These are phyloP conservation scores for Leccinum subrobustum DNA, from an alignment of 1,284 basidiomycete genomes.

Conservation along the genomic window DNA sequence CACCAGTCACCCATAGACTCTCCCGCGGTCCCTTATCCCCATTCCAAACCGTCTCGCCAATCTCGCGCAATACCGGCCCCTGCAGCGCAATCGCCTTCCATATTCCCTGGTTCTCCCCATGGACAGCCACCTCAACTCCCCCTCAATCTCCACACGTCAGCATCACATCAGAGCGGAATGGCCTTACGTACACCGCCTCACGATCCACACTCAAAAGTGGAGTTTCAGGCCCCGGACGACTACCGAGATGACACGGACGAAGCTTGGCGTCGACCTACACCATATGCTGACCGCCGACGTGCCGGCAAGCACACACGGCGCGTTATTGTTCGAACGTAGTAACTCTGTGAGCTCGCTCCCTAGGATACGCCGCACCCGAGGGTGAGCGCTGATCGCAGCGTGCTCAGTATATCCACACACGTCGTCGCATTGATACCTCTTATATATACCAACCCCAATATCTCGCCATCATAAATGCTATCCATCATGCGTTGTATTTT, in stretches of 20 bases:
- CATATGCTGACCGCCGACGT: constrained; percentile 62
- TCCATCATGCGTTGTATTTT: constrained; percentile 25
- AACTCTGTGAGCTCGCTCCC: constrained; percentile 21
- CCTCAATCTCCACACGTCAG: constrained; percentile 41
- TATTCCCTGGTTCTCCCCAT: constrained; percentile 33
- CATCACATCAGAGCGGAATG: constrained; percentile 35
- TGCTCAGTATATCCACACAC: constrained; percentile 1
- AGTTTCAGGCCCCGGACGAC: constrained; percentile 43
- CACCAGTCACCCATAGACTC: constrained; percentile 30
- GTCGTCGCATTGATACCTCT: constrained; percentile 24
- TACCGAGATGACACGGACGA: constrained; percentile 54
- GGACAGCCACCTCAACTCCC: constrained; percentile 38
- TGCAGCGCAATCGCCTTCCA: constrained; percentile 25
- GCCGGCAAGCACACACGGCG: constrained; percentile 73
- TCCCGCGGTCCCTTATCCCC: constrained; percentile 14
- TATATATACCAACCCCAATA: constrained; percentile 22
- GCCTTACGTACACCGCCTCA: constrained; percentile 47
- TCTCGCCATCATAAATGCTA: constrained; percentile 23
- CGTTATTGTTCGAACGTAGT: constrained; percentile 54
- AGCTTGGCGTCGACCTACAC: constrained; percentile 64
- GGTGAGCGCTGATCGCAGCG: not conserved
- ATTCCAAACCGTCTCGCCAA: constrained; percentile 26
- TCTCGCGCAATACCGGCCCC: constrained; percentile 25
- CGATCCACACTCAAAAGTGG: constrained; percentile 39
- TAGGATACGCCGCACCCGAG: constrained; percentile 6